Conservation (phyloP, 2,329 filamentous ascomycete species). For the Microsporum canis region DNA sequence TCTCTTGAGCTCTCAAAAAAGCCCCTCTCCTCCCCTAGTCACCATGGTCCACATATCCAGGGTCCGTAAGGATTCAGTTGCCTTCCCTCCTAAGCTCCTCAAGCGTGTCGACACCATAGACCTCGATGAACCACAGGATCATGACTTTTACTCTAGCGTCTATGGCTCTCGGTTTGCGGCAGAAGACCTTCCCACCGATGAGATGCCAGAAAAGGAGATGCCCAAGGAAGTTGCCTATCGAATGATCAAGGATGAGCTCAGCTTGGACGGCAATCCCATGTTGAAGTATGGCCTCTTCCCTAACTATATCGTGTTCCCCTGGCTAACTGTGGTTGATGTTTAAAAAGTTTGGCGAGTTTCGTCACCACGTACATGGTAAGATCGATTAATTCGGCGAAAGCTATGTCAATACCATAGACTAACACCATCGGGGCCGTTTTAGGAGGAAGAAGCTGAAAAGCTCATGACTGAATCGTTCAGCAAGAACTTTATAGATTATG, state of each 20-base stretch:
- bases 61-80: constrained; percentile 28
- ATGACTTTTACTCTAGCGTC: constrained; percentile 59
- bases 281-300: constrained; percentile 38
- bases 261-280: constrained; percentile 82
- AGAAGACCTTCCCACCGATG: constrained; percentile 64
- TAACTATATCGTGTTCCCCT: neutral
- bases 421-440: constrained; percentile 5
- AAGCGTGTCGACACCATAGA: constrained; percentile 39
- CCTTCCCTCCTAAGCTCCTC: constrained; percentile 25
- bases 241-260: constrained; percentile 92
- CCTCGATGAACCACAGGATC: constrained; percentile 34
- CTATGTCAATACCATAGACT: neutral
- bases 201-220: constrained; percentile 88
- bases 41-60: constrained; percentile 34
- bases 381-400: neutral
- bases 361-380: constrained; percentile 91
- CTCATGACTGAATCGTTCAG: constrained; percentile 86
- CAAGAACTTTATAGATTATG: constrained; percentile 92
- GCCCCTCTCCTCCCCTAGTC: neutral
- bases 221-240: constrained; percentile 86
- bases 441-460: constrained; percentile 91
- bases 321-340: neutral
- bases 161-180: constrained; percentile 80
- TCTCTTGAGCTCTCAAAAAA: neutral
- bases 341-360: constrained; percentile 67